Evolutionary conservation across 768 basidiomycete species (phyloP), one percentile per base, ranked within the genome.

Genomic region (Amanita brunnescens): DNA sequence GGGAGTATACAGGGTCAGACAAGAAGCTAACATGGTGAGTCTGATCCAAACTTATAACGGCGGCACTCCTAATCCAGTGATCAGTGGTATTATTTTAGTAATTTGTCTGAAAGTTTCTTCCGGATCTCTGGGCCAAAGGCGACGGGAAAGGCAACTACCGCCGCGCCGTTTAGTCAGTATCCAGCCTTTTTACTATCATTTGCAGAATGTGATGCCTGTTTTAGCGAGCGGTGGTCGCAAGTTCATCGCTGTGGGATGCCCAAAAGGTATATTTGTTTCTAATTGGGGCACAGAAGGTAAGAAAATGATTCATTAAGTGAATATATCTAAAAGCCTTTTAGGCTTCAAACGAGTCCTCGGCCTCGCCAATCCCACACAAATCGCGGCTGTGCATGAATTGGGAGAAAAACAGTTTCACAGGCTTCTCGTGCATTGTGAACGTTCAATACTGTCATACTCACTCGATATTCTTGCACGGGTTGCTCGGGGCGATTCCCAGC

Each of bases 11-110:
- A 75, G 75, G 56, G 83, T 74, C 6, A 67, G 80, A 44, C 79
- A 80, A 55, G 90, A 91, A 38, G 75, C 73, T 14, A 91, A 87
- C 57, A 81, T 81, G 81, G 90, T 88, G 55, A 21, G 71, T 59
- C 24, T 13, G 12, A 38, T 54, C 30, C 38, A 14, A n/a, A 26
- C 2, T 46, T 2, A 42, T 35, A 14, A 50, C 14, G 16, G 6
- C 46, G 18, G 5, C 14, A 45, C 26, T 34, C n/a, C 8, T 47
- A 48, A 21, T 23, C 47, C 10, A n/a, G 26, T 23, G 5, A 4
- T 16, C 52, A 92, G 90, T 83, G 78, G 73, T 90, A 87, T 55
- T 79, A 79, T 24, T 73, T 78, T 13, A 75, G 80, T 51, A 59
- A 66, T 0, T 49, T 89, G 32, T 74, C 80, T 18, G 83, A 86